Evolutionary conservation across 495 filamentous ascomycete genomes (phyloP).

Genomic region (Letharia lupina): DNA sequence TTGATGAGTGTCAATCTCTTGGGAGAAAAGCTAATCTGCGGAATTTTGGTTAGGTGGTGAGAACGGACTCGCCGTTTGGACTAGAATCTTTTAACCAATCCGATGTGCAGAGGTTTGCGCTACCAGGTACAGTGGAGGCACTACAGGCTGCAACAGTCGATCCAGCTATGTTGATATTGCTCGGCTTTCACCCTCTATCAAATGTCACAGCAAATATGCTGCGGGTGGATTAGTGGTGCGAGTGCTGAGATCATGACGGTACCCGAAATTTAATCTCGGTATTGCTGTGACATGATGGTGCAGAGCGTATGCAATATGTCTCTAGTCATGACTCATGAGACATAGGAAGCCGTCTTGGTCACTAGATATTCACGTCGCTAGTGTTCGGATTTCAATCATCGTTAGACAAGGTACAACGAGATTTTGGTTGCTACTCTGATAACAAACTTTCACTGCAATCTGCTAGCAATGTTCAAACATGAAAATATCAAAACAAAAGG

Average conservation of each 20-base stretch:
- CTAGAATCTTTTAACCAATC: background rate
- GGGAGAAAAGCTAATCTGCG: background rate
- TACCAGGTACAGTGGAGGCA: background rate
- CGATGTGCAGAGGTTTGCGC: background rate
- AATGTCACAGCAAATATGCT: background rate
- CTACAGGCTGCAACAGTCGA: background rate
- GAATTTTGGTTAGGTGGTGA: background rate
- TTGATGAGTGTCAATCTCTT: no score
- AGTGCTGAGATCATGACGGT: background rate
- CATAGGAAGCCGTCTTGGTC: no score
- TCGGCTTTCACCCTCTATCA: background rate
- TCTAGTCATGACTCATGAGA: background rate
- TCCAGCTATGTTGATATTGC: background rate
- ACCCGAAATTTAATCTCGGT: no score
- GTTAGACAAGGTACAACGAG: no score
- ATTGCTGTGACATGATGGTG: background rate
- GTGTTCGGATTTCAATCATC: background rate
- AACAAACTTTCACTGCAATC: no score
- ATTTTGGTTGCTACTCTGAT: no score
- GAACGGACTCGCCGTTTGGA: conserved; percentile 1
- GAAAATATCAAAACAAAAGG: no score
- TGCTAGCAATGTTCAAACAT: background rate
- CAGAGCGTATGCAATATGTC: background rate
- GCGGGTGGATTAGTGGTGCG: background rate
- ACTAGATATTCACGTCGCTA: background rate